A percentile compares a stretch with the other conserved stretches of the same genome.
Evolutionary conservation across 495 filamentous ascomycete species (phyloP).

Genomic region (Podospora appendiculata): DNA sequence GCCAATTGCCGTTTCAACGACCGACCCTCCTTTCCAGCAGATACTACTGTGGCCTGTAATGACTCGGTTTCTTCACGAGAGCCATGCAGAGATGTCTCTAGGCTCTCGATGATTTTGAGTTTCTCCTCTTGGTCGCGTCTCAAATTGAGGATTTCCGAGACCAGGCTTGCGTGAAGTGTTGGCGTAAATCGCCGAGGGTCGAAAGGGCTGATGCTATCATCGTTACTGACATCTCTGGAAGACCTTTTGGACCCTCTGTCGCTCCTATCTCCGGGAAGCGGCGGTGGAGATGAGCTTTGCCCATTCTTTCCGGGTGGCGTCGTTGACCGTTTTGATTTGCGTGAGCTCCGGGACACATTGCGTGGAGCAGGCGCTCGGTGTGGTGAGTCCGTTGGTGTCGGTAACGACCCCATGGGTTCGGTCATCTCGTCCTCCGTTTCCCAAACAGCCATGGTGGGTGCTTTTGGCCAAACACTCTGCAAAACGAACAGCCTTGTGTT

Average conservation of each 20-base stretch:
- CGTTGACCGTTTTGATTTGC: slow-evolving; percentile 40
- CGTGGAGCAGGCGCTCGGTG: slow-evolving; percentile 55
- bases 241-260: slow-evolving; percentile 40
- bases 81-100: slow-evolving; percentile 69
- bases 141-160: slow-evolving; percentile 85
- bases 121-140: slow-evolving; percentile 86
- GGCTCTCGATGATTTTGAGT: slow-evolving; percentile 67
- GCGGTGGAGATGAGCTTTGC: slow-evolving; percentile 55
- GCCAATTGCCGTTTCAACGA: slow-evolving; percentile 79
- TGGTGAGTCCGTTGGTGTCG: slow-evolving; percentile 60
- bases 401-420: slow-evolving; percentile 44
- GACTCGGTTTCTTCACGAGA: slow-evolving; percentile 66
- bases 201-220: slow-evolving; percentile 69
- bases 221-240: slow-evolving; percentile 50
- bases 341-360: slow-evolving; percentile 49
- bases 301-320: slow-evolving; percentile 49
- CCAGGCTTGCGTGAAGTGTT: slow-evolving; percentile 87
- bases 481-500: too few relatives aligned
- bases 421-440: slow-evolving; percentile 50
- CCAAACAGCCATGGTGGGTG: slow-evolving; percentile 37
- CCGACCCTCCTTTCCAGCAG: slow-evolving; percentile 63
- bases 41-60: slow-evolving; percentile 50
- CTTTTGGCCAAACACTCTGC: too few relatives aligned
- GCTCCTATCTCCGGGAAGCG: slow-evolving; percentile 43
- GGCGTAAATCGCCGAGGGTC: slow-evolving; percentile 92